These are phyloP conservation scores for Sugiyamaella grinbergsii DNA, from an alignment of 1,139 yeast species.

Conservation along the genomic window DNA sequence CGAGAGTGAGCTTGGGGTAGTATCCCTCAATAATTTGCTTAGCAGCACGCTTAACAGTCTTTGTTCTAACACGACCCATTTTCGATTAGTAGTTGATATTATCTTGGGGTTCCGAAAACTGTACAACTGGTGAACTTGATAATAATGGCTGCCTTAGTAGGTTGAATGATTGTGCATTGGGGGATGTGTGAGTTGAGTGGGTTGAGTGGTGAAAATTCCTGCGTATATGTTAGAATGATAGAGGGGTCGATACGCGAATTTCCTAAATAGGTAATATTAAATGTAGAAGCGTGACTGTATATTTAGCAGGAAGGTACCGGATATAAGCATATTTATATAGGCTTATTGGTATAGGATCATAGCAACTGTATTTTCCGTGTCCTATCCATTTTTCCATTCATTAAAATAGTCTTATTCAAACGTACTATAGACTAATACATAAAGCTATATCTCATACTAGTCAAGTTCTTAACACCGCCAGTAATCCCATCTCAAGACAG, in stretches of 20 bases:
- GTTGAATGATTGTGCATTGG: background rate
- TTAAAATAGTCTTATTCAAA: too few relatives aligned
- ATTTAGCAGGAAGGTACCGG: background rate
- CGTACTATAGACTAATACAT: too few relatives aligned
- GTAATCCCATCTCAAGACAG: too few relatives aligned
- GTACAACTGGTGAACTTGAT: conserved; percentile 5
- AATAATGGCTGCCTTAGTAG: background rate
- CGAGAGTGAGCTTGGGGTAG: conserved; percentile 99
- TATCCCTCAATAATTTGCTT: conserved; percentile 99
- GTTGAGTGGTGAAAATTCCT: conserved; percentile 1
- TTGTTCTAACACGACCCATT: conserved; percentile 56
- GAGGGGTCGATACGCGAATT: background rate
- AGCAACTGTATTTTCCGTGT: too few relatives aligned
- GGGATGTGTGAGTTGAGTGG: background rate
- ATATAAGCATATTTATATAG: background rate
- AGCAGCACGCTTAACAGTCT: conserved; percentile 99
- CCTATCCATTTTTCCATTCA: too few relatives aligned
- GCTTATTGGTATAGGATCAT: background rate
- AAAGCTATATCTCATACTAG: too few relatives aligned
- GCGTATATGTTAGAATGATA: conserved; percentile 7
- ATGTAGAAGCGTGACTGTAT: background rate
- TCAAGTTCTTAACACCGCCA: too few relatives aligned
- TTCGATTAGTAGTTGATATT: conserved; percentile 16
- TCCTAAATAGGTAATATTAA: conserved; percentile 7
- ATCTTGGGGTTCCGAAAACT: conserved; percentile 7